Base-by-base conservation (phyloP, 2,329 filamentous ascomycete species). In the Claviceps pazoutovae region DNA sequence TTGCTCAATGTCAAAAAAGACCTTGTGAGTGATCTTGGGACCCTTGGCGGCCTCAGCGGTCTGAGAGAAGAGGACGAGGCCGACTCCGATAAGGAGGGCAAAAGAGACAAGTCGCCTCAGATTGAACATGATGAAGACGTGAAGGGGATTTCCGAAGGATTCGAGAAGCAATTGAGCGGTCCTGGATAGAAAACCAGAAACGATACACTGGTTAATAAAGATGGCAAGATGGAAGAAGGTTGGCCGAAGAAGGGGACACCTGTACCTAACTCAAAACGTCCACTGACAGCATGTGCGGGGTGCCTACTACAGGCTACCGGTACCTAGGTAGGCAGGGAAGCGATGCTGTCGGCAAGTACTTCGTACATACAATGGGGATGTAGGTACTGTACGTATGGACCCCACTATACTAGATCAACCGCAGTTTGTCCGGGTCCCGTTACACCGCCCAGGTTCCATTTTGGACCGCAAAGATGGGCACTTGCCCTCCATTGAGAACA, bases 1-100 rank as follows among this genome's bases (percentile, higher is more conserved):
- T 63, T 88, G 82, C 62, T 76, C 71, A 59, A 94, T 83, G 69
- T 93, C 87, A 68, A 94, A 91, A 77, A 81, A 93, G 71, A 93
- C 88, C 82, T 95, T 95, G 77, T 87, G 77, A 62, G 90, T 96
- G 74, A 96, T 91, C 82, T 93, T 94, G 57, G 88, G 91, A 46
- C 93, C 91, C 74, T 91, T 88, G 59, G 75, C 75, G 51, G 86
- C 86, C 60, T 86, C 81, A 54, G 79, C 82, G 37, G 80, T 78
- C 70, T 88, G 83, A 59, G 84, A 77, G 66, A 95, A 82, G 73
- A 88, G 80, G 59, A 89, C 72, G 66, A 91, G 75, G 60, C 78
- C 76, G 61, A 90, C 74, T 62, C 86, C 83, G 62, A 94, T 68
- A 64, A 95, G 79, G 65, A 95, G 76, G 66, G 88, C 75, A 62